Evolutionary conservation across 108 stramenopile species (phyloP), one percentile per base, ranked within the genome.

Genomic region (Skeletonema grethae): DNA sequence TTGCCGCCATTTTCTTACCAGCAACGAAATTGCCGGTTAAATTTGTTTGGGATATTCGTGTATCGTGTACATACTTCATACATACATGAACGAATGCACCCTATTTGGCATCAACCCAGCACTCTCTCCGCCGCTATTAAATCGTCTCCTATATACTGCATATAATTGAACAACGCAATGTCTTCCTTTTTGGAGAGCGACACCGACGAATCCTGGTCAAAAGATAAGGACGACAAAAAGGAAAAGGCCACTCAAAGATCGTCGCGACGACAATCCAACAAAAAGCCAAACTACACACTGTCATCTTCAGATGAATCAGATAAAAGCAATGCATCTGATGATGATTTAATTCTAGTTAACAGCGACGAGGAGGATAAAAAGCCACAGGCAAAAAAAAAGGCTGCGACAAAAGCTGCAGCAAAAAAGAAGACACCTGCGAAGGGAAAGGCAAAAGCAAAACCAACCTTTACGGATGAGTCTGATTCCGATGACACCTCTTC

Each of bases 241-340:
- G 50, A 22, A 20, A 53, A 53, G 22, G 50, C 22, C 8, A 24
- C 20, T 9, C 1, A 22, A 53, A 53, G 22, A n/a, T 18, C 16
- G 22, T 53, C 50, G 50, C 50, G 50, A 53, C 50, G 50, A 53
- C 18, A 53, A 53, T 53, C 50, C 8, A 53, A 53, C 50, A 53
- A 53, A 7, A 53, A 53, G 50, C 22, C 50, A 53, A 53, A 53
- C 50, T 53, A 53, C 9, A 53, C 18, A 22, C 0, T 53, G 50
- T 61, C 60, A 32, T 61, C 60, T 24, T 61, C 60, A 32, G 60
- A 61, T 36, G 60, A 36, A 5, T 32, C 38, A 10, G 22, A 53
- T 22, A 53, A 22, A 9, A 22, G 50, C 4, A 5, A 22, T 53
- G 50, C 6, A 5, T 61, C 60, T 36, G 32, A 35, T 36, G 60